Percentiles rank a stretch among this genome's conserved stretches.
Evolutionary conservation across 2,329 filamentous ascomycete species (phyloP).

Genomic region (Fusarium bactridioides): DNA sequence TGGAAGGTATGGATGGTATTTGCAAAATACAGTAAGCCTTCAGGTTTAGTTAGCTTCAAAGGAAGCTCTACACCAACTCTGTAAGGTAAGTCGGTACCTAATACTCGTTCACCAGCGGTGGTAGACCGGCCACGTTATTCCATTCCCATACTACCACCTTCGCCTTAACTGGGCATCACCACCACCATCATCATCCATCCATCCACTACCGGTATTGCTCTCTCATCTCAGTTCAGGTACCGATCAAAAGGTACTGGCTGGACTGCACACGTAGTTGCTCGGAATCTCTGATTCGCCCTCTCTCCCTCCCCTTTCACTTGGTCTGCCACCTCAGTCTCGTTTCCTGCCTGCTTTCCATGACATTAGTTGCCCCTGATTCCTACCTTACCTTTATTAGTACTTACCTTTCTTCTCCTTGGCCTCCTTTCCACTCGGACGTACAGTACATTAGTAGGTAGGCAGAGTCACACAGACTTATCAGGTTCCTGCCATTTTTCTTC

Average conservation of each 20-base stretch:
- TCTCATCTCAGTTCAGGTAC: slow-evolving; percentile 27
- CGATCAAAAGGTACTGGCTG: background rate
- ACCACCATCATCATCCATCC: background rate
- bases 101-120: background rate
- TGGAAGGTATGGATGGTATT: background rate
- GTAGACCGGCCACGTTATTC: slow-evolving; percentile 24
- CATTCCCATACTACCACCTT: slow-evolving; percentile 13
- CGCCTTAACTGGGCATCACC: slow-evolving; percentile 13
- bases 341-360: slow-evolving; percentile 6
- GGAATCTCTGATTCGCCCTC: slow-evolving; percentile 4
- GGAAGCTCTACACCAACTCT: slow-evolving; percentile 10
- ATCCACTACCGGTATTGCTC: background rate
- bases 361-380: slow-evolving; percentile 30
- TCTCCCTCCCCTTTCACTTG: background rate
- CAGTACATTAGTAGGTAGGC: background rate
- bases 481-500: slow-evolving; percentile 1
- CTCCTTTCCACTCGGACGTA: background rate
- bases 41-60: background rate
- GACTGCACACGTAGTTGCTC: background rate
- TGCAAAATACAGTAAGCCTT: background rate
- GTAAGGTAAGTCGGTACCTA: background rate
- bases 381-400: slow-evolving; percentile 5
- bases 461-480: background rate
- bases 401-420: background rate
- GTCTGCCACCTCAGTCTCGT: background rate